Conservation (phyloP, 805 yeast species). For the Metschnikowia gelsemii region DNA sequence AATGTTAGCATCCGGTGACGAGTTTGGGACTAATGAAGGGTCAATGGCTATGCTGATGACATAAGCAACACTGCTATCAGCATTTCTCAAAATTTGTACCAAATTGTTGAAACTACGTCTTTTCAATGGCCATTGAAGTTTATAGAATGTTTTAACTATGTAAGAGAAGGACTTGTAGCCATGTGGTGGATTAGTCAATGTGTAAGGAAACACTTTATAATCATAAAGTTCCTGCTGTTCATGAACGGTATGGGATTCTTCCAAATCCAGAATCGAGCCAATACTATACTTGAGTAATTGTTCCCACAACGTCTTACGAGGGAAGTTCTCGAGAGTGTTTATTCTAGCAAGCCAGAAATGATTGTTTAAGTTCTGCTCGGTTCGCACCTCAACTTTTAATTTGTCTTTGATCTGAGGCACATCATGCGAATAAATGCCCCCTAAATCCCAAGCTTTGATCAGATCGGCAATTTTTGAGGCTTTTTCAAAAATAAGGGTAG, state of each 20-base stretch:
- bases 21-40: constrained; percentile 24
- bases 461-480: constrained; percentile 14
- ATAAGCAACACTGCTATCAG: constrained; percentile 24
- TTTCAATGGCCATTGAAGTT: constrained; percentile 37
- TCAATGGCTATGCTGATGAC: constrained; percentile 36
- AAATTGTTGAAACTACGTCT: constrained; percentile 38
- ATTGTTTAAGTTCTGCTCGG: constrained; percentile 13
- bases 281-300: constrained; percentile 14
- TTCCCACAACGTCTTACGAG: constrained; percentile 13
- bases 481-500: constrained; percentile 12
- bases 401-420: constrained; percentile 18
- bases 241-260: constrained; percentile 34
- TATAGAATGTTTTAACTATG: constrained; percentile 32
- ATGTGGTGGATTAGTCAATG: constrained; percentile 16
- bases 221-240: constrained; percentile 33
- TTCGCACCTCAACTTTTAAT: constrained; percentile 16
- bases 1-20: constrained; percentile 14
- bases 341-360: constrained; percentile 23
- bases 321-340: constrained; percentile 17
- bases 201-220: constrained; percentile 24
- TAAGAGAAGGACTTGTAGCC: constrained; percentile 26
- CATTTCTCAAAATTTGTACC: constrained; percentile 28
- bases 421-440: constrained; percentile 13
- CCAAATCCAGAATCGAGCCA: constrained; percentile 18
- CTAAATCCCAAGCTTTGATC: constrained; percentile 15